These are phyloP conservation scores for Xylaria flabelliformis DNA, from an alignment of 495 filamentous ascomycete species.

Conservation along the genomic window DNA sequence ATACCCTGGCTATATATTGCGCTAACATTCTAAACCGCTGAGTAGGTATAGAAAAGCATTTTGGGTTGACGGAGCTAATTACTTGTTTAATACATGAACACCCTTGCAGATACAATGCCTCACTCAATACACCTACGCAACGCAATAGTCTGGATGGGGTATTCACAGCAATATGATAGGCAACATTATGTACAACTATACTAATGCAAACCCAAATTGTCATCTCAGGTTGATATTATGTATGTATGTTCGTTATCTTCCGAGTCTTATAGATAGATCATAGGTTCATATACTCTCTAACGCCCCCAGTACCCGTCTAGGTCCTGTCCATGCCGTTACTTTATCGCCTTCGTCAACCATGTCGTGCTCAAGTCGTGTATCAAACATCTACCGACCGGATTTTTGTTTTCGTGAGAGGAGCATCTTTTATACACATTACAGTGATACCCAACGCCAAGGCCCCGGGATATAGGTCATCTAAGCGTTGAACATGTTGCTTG, in stretches of 20 bases:
- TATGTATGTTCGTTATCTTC: slow-evolving; percentile 31
- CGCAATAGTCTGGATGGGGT: not conserved
- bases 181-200: not conserved
- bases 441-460: slow-evolving; percentile 36
- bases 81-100: not conserved
- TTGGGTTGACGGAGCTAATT: not conserved
- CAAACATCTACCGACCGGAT: slow-evolving; percentile 31
- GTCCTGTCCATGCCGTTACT: slow-evolving; percentile 30
- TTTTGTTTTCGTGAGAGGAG: slow-evolving; percentile 56
- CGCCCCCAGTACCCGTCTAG: slow-evolving; percentile 27
- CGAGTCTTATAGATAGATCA: slow-evolving; percentile 8
- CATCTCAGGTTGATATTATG: slow-evolving; percentile 2
- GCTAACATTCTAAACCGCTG: too few relatives aligned
- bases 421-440: slow-evolving; percentile 53
- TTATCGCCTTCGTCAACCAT: slow-evolving; percentile 14
- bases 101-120: not conserved
- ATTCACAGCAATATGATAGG: not conserved
- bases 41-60: not conserved
- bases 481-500: slow-evolving; percentile 28
- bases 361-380: slow-evolving; percentile 26
- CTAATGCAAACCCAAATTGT: not conserved
- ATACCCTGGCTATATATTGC: too few relatives aligned
- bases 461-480: slow-evolving; percentile 34
- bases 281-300: slow-evolving; percentile 23
- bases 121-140: not conserved